Evolutionary conservation across 2,329 filamentous ascomycete species (phyloP).

Genomic region (Pseudocercospora fuligena): DNA sequence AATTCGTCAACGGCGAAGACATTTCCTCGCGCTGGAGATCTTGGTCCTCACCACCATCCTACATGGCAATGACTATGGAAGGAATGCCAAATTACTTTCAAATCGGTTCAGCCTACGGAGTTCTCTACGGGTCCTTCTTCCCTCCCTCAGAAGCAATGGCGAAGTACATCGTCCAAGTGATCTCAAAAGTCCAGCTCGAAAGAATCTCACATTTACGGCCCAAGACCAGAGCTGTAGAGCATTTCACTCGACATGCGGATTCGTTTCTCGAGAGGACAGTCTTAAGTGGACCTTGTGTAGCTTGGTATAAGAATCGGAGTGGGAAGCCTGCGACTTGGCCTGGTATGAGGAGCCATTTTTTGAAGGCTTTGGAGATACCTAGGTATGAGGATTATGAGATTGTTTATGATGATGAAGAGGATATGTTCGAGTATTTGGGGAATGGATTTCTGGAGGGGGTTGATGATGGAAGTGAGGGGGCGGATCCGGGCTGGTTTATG

Average conservation of each 20-base stretch:
- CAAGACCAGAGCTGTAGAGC: conserved; percentile 25
- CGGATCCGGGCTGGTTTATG: conserved; percentile 28
- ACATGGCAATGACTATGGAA: conserved; percentile 28
- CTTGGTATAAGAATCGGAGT: conserved; percentile 27
- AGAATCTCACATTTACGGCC: conserved; percentile 21
- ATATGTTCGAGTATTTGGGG: conserved; percentile 29
- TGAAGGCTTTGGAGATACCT: conserved; percentile 20
- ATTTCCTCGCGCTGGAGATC: conserved; percentile 14
- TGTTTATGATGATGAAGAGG: conserved; percentile 26
- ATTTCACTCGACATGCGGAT: conserved; percentile 27
- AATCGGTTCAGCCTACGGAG: conserved; percentile 22
- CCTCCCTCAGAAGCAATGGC: conserved; percentile 24
- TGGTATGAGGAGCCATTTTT: conserved; percentile 22
- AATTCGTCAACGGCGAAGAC: conserved; percentile 27
- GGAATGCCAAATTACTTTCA: conserved; percentile 32
- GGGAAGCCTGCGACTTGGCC: conserved; percentile 27
- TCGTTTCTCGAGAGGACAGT: conserved; percentile 22
- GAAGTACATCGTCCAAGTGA: conserved; percentile 26
- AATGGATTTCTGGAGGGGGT: conserved; percentile 25
- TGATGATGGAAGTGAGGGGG: conserved; percentile 19
- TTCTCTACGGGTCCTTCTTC: conserved; percentile 26
- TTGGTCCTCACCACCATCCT: conserved; percentile 18
- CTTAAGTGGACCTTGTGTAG: conserved; percentile 19
- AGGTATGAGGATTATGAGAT: conserved; percentile 29
- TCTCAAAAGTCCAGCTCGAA: conserved; percentile 29